Evolutionary conservation across 2,329 filamentous ascomycete species (phyloP).

Genomic region (Alternaria solani): DNA sequence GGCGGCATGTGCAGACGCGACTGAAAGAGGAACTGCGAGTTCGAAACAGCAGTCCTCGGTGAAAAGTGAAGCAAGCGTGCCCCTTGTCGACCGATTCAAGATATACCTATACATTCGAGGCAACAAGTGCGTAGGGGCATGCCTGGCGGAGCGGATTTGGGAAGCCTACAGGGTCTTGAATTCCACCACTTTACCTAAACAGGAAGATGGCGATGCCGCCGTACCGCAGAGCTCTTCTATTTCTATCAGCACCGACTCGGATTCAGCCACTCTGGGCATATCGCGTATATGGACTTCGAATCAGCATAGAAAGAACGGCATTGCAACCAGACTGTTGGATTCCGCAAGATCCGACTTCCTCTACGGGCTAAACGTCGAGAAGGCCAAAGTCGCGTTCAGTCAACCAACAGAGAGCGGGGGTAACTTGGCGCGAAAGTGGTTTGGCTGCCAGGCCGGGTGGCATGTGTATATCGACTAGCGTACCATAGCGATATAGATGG

Average conservation of each 20-base stretch:
- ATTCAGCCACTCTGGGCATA: constrained; percentile 65
- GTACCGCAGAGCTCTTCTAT: constrained; percentile 47
- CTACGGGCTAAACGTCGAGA: constrained; percentile 63
- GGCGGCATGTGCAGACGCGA: constrained; percentile 12
- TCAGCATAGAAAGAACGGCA: constrained; percentile 63
- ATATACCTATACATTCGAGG: constrained; percentile 69
- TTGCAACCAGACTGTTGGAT: constrained; percentile 66
- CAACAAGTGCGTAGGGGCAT: constrained; percentile 68
- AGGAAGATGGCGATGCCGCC: constrained; percentile 24
- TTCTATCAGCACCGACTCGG: constrained; percentile 53
- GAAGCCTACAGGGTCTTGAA: constrained; percentile 62
- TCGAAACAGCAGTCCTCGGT: constrained; percentile 43
- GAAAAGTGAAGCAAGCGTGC: constrained; percentile 29
- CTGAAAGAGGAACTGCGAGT: neutral
- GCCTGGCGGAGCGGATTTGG: constrained; percentile 68
- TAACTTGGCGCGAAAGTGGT: constrained; percentile 66
- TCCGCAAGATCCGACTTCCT: constrained; percentile 64
- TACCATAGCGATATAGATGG: neutral
- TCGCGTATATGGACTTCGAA: constrained; percentile 72
- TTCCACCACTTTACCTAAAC: constrained; percentile 26
- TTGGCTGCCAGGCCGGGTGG: constrained; percentile 64
- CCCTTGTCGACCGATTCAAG: constrained; percentile 61
- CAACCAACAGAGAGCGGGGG: constrained; percentile 71
- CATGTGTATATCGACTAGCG: constrained; percentile 67
- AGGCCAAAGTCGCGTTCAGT: constrained; percentile 68